A percentile compares a stretch with the other conserved stretches of the same genome.
phyloP scores from a whole-genome alignment of 2,329 filamentous ascomycete species.

The Dothideomycetidae sp. region DNA sequence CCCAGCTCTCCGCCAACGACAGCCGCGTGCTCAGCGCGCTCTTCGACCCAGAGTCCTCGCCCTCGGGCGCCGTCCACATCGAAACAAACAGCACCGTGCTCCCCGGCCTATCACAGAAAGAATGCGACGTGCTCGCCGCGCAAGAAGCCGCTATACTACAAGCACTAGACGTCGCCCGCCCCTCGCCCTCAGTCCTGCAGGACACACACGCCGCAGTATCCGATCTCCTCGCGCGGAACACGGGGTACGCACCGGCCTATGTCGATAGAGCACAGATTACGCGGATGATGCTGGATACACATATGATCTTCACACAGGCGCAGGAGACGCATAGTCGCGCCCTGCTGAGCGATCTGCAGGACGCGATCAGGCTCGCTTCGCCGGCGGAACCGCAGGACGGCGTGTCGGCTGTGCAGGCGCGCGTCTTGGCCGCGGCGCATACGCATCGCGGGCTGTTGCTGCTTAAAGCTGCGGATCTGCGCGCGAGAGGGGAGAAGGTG shows the following conservation, averaged over 20 bases:
- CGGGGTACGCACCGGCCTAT: conserved; percentile 55
- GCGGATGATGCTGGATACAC: conserved; percentile 26
- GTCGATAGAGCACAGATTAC: conserved; percentile 61
- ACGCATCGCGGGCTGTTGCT: conserved; percentile 49
- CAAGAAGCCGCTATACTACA: conserved; percentile 7
- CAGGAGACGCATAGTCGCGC: conserved; percentile 7
- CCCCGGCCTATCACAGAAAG: conserved; percentile 3
- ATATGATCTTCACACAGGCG: conserved; percentile 8
- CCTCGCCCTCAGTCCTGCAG: not conserved
- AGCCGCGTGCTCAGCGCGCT: conserved; percentile 25
- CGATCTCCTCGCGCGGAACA: conserved; percentile 41
- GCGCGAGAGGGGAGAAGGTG: conserved; percentile 7
- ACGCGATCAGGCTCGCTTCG: conserved; percentile 44
- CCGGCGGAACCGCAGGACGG: conserved; percentile 37
- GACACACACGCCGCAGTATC: conserved; percentile 4
- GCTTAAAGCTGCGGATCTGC: conserved; percentile 25
- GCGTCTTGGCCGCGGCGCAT: conserved; percentile 53
- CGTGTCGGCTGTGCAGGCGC: conserved; percentile 50
- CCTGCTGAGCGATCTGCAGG: conserved; percentile 24
- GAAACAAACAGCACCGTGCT: conserved; percentile 3
- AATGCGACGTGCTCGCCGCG: conserved; percentile 2
- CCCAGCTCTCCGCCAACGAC: conserved; percentile 25
- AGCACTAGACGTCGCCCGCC: not conserved
- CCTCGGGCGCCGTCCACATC: conserved; percentile 15
- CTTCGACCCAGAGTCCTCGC: conserved; percentile 28